Percentiles rank a stretch among this genome's conserved stretches.
phyloP scores from a whole-genome alignment of 345 rosid species.

The Clausena lansium region DNA sequence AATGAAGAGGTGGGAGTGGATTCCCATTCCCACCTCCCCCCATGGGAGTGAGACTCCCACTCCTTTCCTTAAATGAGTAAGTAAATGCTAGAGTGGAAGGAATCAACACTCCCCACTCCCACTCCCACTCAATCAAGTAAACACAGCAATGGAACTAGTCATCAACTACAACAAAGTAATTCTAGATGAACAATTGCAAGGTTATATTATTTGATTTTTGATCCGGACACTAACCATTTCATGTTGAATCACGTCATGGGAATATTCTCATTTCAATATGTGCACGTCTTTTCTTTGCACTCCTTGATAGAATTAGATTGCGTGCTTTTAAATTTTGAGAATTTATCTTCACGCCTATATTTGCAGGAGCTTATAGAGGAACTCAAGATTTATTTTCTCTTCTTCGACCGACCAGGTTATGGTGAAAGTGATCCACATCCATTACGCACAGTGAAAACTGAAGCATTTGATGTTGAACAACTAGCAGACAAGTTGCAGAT shows the following conservation, averaged over 20 bases:
- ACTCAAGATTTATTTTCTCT: slow-evolving; percentile 51
- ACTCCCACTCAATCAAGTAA: too few species aligned
- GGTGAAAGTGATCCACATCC: slow-evolving; percentile 95
- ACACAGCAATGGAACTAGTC: too few species aligned
- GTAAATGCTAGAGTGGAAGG: too few species aligned
- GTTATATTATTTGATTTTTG: not conserved
- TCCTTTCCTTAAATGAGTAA: too few species aligned
- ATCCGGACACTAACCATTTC: not conserved
- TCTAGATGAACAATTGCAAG: not conserved
- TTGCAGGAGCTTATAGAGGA: slow-evolving; percentile 70
- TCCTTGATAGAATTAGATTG: not conserved
- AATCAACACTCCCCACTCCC: too few species aligned
- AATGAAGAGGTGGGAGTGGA: too few species aligned
- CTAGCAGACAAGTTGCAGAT: slow-evolving; percentile 74
- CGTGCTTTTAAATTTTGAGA: not conserved
- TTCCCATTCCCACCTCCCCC: too few species aligned
- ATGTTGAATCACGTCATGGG: not conserved
- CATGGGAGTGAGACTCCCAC: too few species aligned
- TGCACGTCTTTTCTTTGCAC: not conserved
- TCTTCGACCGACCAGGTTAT: slow-evolving; percentile 87
- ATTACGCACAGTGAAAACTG: slow-evolving; percentile 66
- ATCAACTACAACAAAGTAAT: not conserved
- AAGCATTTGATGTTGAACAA: slow-evolving; percentile 81
- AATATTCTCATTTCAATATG: not conserved
- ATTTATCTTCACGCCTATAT: slow-evolving; percentile 7